Evolutionary conservation across 2,329 filamentous ascomycete genomes (phyloP), one percentile per base, ranked within the genome.

Genomic region (Stagonosporopsis vannaccii): DNA sequence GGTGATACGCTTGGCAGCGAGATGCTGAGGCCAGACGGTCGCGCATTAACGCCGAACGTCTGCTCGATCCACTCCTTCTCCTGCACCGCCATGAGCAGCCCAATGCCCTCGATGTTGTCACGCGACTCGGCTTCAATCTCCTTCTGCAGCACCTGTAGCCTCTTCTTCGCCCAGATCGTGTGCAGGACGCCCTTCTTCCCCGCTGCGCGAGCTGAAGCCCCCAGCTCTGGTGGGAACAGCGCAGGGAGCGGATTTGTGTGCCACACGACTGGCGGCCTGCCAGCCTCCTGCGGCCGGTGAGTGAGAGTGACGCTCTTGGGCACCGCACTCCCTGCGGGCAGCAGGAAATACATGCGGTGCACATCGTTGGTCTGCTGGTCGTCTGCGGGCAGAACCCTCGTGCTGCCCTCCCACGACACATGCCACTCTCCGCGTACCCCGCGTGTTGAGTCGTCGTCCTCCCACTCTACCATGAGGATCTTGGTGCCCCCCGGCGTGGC

Each of bases 391-490:
- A 95, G 79, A 17, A 90, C 85, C 1, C 87, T 87, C 25, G 83
- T 85, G 75, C 95, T 96, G 40, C 90, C 90, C 37, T 92, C 86
- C 92, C 92, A 96, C 2, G 86, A 89, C 19, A 96, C 87, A 56
- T 90, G 85, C 92, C 92, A 96, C 57, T 83, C 83, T 2, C 82
- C 84, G 0, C 69, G 71, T 15, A 81, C 62, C 11, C 77, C 76
- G 47, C 79, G 76, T 2, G 78, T 81, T 37, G 78, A 75, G 56
- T 82, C 79, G 62, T 84, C 83, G 48, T 88, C 85, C 72, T 91
- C 87, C 92, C 92, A 97, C 75, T 97, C 92, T 35, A 96, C 88
- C 91, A 97, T 95, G 66, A 97, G 80, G 61, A 97, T 88, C 80
- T 96, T 97, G 60, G 91, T 96, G 36, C 92, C 92, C 63, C 92